Evolutionary conservation across 331 rosid genomes (phyloP).

Genomic region (Stylosanthes scabra): DNA sequence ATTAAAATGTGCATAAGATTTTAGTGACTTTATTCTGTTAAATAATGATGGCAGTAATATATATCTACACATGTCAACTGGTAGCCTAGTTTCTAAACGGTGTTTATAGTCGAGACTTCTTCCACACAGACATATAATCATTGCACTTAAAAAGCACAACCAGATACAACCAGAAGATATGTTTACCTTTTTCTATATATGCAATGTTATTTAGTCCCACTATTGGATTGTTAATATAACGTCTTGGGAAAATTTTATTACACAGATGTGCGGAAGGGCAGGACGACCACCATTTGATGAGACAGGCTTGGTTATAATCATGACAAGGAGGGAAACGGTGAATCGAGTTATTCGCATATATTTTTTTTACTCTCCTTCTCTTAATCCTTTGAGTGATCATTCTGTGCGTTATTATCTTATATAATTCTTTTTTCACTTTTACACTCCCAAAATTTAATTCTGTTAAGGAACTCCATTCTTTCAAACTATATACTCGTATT

Average conservation of each 20-base stretch:
- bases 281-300: slow-evolving; percentile 99
- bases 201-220: slow-evolving; percentile 15
- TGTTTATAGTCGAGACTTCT: slow-evolving; percentile 14
- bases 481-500: slow-evolving; percentile 22
- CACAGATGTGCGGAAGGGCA: slow-evolving; percentile 98
- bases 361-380: slow-evolving; percentile 21
- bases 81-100: slow-evolving; percentile 16
- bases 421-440: slow-evolving; percentile 29
- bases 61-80: slow-evolving; percentile 4
- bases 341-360: slow-evolving; percentile 26
- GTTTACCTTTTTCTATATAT: slow-evolving; percentile 14
- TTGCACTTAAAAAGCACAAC: slow-evolving; percentile 20
- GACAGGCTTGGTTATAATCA: slow-evolving; percentile 94
- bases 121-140: neutral
- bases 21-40: slow-evolving; percentile 21
- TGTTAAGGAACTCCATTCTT: slow-evolving; percentile 27
- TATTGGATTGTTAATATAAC: slow-evolving; percentile 24
- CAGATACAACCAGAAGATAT: slow-evolving; percentile 7
- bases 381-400: neutral
- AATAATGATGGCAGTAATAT: neutral
- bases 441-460: slow-evolving; percentile 20
- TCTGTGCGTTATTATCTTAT: neutral
- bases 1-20: slow-evolving; percentile 18
- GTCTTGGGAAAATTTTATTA: slow-evolving; percentile 13
- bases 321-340: slow-evolving; percentile 99